These are phyloP conservation scores for Trypanosoma cruzi DNA, from an alignment of 208 protist genomes.

Conservation along the genomic window DNA sequence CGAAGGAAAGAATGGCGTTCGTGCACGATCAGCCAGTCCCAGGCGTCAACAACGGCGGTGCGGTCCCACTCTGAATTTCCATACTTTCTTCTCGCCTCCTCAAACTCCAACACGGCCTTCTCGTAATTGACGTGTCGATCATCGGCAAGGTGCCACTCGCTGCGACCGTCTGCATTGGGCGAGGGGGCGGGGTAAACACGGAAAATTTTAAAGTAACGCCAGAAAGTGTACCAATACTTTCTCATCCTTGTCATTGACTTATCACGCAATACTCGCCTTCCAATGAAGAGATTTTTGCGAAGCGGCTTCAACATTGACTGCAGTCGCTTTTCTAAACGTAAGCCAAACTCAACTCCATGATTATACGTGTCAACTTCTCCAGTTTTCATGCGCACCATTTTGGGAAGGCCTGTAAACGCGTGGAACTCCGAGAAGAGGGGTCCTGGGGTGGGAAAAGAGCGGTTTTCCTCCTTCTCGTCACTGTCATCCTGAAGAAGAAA, in stretches of 20 bases:
- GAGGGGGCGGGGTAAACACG: conserved; percentile 4
- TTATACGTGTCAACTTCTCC: background rate
- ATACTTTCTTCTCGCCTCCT: background rate
- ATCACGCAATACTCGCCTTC: background rate
- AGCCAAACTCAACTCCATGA: background rate
- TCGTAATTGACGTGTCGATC: conserved; percentile 22
- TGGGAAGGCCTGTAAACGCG: conserved; percentile 11
- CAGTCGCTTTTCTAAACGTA: conserved; percentile 8
- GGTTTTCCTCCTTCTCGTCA: background rate
- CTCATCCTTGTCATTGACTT: background rate
- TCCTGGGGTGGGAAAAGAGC: background rate
- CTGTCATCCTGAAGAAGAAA: background rate
- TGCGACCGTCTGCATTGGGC: background rate
- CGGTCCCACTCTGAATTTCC: background rate
- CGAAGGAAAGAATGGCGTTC: conserved; percentile 25
- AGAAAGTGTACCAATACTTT: conserved; percentile 20
- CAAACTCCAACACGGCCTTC: conserved; percentile 1
- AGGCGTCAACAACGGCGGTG: conserved; percentile 20
- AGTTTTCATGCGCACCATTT: background rate
- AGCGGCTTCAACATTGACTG: conserved; percentile 14
- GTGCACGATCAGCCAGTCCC: conserved; percentile 35
- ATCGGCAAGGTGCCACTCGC: conserved; percentile 15
- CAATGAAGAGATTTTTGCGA: conserved; percentile 8
- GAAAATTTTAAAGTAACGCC: conserved; percentile 24
- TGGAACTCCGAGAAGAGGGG: conserved; percentile 23